These are phyloP conservation scores for Acanthamoeba sp. DNA, from an alignment of 208 protist species.

Conservation along the genomic window DNA sequence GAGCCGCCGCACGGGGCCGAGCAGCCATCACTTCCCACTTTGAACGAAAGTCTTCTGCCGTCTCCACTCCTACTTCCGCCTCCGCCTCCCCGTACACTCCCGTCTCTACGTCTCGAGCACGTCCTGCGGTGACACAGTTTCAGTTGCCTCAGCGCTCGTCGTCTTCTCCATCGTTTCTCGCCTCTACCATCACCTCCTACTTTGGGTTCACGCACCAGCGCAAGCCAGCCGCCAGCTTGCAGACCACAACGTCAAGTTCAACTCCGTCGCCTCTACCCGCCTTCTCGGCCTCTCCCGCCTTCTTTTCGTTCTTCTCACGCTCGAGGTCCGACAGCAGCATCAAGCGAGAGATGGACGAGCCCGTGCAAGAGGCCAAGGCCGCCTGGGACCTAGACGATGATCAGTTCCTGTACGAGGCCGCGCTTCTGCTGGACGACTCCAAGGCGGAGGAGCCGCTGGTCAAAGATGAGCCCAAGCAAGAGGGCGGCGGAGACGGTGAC, in stretches of 20 bases:
- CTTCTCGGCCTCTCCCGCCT: conserved; percentile 18
- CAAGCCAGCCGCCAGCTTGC: neutral
- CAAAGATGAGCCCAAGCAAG: neutral
- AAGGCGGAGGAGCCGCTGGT: neutral
- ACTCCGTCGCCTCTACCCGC: neutral
- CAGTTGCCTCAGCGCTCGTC: neutral
- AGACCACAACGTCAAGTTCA: neutral
- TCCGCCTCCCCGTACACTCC: neutral
- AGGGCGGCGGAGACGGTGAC: neutral
- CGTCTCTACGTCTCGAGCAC: neutral
- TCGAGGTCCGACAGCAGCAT: neutral
- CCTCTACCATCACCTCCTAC: conserved; percentile 10
- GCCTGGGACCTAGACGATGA: neutral
- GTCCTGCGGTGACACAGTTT: neutral
- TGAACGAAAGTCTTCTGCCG: neutral
- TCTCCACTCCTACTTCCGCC: too few species aligned
- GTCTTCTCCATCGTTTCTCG: neutral
- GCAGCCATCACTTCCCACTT: conserved; percentile 1
- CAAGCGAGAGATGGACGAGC: neutral
- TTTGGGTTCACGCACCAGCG: neutral
- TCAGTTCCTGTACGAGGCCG: conserved; percentile 12
- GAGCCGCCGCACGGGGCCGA: neutral
- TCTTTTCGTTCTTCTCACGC: conserved; percentile 23
- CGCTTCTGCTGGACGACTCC: conserved; percentile 6
- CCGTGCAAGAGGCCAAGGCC: neutral